Evolutionary conservation across 306 rosid genomes (phyloP).

Genomic region (Crataegus laevigata): DNA sequence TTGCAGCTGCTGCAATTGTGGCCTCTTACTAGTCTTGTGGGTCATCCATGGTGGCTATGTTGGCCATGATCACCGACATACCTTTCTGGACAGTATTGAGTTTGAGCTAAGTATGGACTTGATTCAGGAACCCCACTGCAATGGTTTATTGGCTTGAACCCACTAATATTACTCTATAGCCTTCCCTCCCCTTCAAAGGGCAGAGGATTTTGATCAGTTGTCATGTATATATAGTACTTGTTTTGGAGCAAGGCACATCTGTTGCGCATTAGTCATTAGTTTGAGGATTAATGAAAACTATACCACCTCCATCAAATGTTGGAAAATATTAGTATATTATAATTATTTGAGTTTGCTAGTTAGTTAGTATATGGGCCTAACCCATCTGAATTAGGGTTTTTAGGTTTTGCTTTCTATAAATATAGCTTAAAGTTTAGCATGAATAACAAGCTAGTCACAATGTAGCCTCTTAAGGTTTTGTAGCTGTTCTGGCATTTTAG

Average conservation of each 20-base stretch:
- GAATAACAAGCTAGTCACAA: too few species aligned
- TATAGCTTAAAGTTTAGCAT: too few species aligned
- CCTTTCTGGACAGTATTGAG: not conserved
- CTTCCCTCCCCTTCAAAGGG: slow-evolving; percentile 33
- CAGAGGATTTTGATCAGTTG: not conserved
- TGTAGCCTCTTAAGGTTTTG: too few species aligned
- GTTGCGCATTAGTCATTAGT: not conserved
- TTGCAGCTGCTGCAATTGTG: slow-evolving; percentile 22
- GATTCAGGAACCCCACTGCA: not conserved
- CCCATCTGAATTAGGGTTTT: too few species aligned
- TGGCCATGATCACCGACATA: slow-evolving; percentile 8
- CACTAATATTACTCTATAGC: slow-evolving; percentile 11
- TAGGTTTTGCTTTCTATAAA: too few species aligned
- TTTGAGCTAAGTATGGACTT: not conserved
- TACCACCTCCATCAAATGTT: not conserved
- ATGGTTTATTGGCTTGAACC: slow-evolving; percentile 9
- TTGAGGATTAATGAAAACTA: not conserved
- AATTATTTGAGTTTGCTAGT: too few species aligned
- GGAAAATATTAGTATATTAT: too few species aligned
- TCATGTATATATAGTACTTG: not conserved
- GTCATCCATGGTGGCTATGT: slow-evolving; percentile 16
- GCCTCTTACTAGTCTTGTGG: slow-evolving; percentile 19
- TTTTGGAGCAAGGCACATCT: not conserved
- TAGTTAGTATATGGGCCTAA: too few species aligned
- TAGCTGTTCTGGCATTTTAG: too few species aligned